phyloP scores from a whole-genome alignment of 2,329 filamentous ascomycete species.

The Rhynchosporium secalis region DNA sequence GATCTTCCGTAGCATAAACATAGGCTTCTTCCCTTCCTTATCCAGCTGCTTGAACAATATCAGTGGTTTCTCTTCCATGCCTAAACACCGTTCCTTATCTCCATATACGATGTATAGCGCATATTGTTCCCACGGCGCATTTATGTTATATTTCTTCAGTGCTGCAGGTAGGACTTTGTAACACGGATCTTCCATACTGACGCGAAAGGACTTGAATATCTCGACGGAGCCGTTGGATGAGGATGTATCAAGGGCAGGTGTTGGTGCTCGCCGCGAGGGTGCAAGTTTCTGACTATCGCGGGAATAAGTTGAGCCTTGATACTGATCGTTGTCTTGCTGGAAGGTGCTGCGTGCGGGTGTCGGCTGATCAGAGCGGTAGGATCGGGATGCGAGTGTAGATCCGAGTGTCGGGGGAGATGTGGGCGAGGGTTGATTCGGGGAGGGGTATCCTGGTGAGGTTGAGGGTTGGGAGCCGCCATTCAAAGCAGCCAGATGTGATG shows the following conservation, averaged over 20 bases:
- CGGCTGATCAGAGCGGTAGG: constrained; percentile 58
- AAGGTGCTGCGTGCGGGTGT: constrained; percentile 58
- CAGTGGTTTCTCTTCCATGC: constrained; percentile 87
- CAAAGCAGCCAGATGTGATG: constrained; percentile 69
- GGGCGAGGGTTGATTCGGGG: constrained; percentile 68
- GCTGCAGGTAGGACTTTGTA: constrained; percentile 95
- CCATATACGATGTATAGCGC: constrained; percentile 98
- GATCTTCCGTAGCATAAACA: constrained; percentile 85
- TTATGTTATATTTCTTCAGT: constrained; percentile 97
- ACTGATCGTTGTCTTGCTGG: constrained; percentile 45
- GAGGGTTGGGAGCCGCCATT: constrained; percentile 60
- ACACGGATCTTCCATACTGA: constrained; percentile 97
- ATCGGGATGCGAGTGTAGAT: constrained; percentile 57
- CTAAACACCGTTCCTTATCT: constrained; percentile 93
- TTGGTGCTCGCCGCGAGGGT: constrained; percentile 58
- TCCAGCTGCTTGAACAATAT: constrained; percentile 97
- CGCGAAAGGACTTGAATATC: constrained; percentile 98
- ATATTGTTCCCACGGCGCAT: constrained; percentile 96
- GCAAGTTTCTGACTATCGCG: constrained; percentile 39
- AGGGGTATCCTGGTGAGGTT: constrained; percentile 57
- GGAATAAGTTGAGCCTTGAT: constrained; percentile 35
- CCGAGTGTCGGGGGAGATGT: constrained; percentile 58
- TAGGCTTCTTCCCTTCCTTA: constrained; percentile 95
- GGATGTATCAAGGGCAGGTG: constrained; percentile 62
- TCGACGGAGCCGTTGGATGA: constrained; percentile 67